Base-by-base conservation (phyloP, 1,284 basidiomycete genomes). In the Meira nashicola region DNA sequence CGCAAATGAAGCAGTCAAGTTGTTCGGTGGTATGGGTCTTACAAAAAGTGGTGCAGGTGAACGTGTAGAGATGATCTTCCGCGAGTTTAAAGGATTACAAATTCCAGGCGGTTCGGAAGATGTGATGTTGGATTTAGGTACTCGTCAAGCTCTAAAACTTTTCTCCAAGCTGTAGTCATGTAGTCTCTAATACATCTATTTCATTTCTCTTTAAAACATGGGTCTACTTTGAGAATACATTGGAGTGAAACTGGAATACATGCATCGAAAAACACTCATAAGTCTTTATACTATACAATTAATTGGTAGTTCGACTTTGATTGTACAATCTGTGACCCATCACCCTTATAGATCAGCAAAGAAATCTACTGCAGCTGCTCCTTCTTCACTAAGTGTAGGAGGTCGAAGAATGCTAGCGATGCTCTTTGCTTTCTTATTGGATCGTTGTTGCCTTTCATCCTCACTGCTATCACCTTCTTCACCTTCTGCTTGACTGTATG, bases 41-140 rank as follows among this genome's bases (percentile, higher is more conserved):
- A 90, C 85, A 77, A 82, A 55, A 80, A 90, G 53, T 65, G 82
- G 57, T 80, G 28, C 70, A 5, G 71, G 70, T n/a, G 71, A 67
- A 12, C 53, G 71, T 2, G 68, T 74, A 49, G 71, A 74, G 55
- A 52, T 68, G 14, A 62, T 74, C 54, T 74, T 64, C 59, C 48
- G 71, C 1, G 71, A 72, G 47, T 48, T 70, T 50, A 71, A 73
- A 56, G 62, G 55, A 0, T 48, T 72, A 1, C 64, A 64, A 12
- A 65, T 71, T 1, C 71, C 71, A 2, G 71, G 71, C 6, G 71
- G 71, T 21, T 62, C 64, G 47, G 68, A 71, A 49, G 67, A 71
- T 38, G 65, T 73, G 9, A 54, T 73, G 58, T 50, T 73, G 39
- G 71, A 73, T 48, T 58, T 74, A 21, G 68, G 67, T 46, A 67